A percentile compares a stretch with the other conserved stretches of the same genome.
Conservation (phyloP, 352 stramenopile species). For the Pythium rhizo-oryzae region DNA sequence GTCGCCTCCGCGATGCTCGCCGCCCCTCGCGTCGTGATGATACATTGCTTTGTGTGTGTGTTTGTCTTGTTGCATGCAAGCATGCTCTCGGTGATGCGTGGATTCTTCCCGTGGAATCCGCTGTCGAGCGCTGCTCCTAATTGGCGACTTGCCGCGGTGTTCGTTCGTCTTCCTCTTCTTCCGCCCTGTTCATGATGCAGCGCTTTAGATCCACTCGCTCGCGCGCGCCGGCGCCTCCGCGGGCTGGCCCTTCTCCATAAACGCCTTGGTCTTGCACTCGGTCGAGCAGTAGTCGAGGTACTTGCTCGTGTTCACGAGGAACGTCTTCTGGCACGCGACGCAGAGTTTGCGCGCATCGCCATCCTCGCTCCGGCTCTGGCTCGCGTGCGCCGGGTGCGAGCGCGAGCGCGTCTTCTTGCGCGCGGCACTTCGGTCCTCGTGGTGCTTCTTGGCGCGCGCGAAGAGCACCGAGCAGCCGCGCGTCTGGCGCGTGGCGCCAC, state of each 20-base stretch:
- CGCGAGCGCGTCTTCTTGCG: slow-evolving; percentile 24
- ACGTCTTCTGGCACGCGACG: slow-evolving; percentile 16
- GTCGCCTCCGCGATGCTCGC: too few species aligned
- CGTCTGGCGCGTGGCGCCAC: slow-evolving; percentile 1
- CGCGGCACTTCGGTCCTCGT: slow-evolving; percentile 10
- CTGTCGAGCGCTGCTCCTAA: background rate
- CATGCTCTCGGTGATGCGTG: background rate
- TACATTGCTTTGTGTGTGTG: slow-evolving; percentile 1
- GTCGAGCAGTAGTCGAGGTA: slow-evolving; percentile 35
- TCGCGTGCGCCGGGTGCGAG: slow-evolving; percentile 16
- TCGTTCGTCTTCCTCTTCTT: background rate
- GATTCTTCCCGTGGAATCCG: slow-evolving; percentile 9
- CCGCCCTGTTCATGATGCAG: background rate
- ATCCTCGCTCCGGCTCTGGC: slow-evolving; percentile 11
- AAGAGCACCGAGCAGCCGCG: slow-evolving; percentile 31
- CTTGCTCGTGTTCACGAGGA: slow-evolving; percentile 28
- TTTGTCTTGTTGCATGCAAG: background rate
- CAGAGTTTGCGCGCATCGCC: slow-evolving; percentile 20
- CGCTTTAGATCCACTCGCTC: slow-evolving; percentile 33
- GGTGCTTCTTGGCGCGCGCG: slow-evolving; percentile 27
- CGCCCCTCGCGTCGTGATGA: too few species aligned
- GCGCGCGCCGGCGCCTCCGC: slow-evolving; percentile 2
- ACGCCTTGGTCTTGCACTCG: slow-evolving; percentile 34
- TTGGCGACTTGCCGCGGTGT: background rate
- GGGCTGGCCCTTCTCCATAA: slow-evolving; percentile 4